Evolutionary conservation across 371 early-diverging fungal species (phyloP).

Genomic region (Mucor saturninus): DNA sequence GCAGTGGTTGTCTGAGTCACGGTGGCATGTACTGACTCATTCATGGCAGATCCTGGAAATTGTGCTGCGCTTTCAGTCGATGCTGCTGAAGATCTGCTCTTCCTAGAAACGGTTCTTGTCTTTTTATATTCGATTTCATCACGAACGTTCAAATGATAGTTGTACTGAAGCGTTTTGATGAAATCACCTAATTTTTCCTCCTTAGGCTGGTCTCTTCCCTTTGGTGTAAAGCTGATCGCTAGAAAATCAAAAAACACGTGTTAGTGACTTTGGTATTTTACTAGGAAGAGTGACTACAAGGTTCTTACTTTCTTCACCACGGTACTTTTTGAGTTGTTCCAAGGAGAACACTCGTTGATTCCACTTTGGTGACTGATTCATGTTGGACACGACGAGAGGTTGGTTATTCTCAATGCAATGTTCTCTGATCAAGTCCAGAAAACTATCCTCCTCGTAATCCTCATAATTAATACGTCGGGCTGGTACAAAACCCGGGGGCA

Average conservation of each 20-base stretch:
- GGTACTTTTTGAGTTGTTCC: constrained; percentile 26
- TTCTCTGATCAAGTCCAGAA: constrained; percentile 29
- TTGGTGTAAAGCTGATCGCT: neutral
- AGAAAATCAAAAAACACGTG: neutral
- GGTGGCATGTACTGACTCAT: too few relatives aligned
- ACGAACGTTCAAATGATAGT: neutral
- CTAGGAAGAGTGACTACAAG: neutral
- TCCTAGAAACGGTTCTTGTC: neutral
- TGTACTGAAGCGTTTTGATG: constrained; percentile 1
- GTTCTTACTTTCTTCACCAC: constrained; percentile 38
- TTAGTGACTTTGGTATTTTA: constrained; percentile 8
- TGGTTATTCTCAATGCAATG: constrained; percentile 42
- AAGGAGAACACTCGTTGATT: constrained; percentile 37
- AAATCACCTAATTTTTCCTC: neutral
- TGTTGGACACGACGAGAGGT: constrained; percentile 53
- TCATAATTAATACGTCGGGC: constrained; percentile 21
- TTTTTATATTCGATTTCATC: neutral
- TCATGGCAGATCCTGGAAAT: too few relatives aligned
- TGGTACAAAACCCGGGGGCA: neutral
- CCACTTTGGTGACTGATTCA: constrained; percentile 42
- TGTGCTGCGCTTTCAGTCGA: too few relatives aligned
- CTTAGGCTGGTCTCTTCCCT: neutral
- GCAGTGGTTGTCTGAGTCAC: too few relatives aligned
- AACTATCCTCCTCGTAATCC: neutral
- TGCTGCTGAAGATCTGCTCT: too few relatives aligned